Base-by-base conservation (phyloP, 768 basidiomycete species). In the Collybia mongolica region DNA sequence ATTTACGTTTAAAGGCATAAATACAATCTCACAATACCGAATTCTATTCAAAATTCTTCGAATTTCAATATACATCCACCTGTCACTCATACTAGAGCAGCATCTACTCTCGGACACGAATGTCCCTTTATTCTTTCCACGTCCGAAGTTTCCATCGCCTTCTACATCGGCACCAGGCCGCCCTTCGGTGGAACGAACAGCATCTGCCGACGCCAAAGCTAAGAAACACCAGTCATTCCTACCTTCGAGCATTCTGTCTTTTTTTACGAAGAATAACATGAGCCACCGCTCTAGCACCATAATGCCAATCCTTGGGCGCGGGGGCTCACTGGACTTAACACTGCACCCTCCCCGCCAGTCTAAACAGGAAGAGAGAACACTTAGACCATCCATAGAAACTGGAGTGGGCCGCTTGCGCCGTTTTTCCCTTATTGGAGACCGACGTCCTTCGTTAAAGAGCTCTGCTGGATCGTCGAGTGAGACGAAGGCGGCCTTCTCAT, bases 31-130 rank as follows among this genome's bases (percentile, higher is more conserved):
- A 3, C 76, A 81, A 46, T 72, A 84, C 54, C 53, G 57, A 2
- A 51, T 72, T 0, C 70, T 89, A 0, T 62, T 65, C 42, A 73
- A 70, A 39, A 66, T 79, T 15, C 77, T 89, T 14, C 75, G 78
- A 14, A 55, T 86, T 8, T 58, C 76, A 0, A 65, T 81, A 14
- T 86, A 81, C 59, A 60, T 73, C 7, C 79, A 83, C 56, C 71
- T 84, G 1, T 81, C 83, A 1, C 71, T 84, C 28, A 52, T 83
- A 3, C 76, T 87, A 14, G 86, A 87, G 57, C 83, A 86, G 58
- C 73, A 77, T 32, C 62, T 85, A 4, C 71, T 86, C 23, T 48
- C 66, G 3, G 72, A 83, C 61, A 81, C 75, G 0, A 65, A 74
- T 43, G 72, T 84, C n/a, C 61, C 65, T 6, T 64, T 86, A 28